Conservation (phyloP, 768 basidiomycete genomes). For the Serendipita sp. region DNA sequence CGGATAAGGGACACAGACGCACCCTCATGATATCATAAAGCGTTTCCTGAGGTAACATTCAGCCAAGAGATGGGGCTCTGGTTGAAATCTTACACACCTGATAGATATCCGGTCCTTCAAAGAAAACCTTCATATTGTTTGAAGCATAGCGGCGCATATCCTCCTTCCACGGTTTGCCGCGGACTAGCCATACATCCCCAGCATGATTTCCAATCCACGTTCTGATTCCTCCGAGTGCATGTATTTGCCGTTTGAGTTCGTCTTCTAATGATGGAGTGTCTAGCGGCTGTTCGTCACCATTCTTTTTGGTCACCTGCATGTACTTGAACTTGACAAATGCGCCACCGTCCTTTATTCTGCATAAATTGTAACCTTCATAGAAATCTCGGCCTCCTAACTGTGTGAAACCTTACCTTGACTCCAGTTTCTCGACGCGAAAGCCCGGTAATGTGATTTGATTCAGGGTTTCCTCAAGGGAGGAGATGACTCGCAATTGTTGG, state of each 20-base stretch:
- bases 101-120: constrained; percentile 76
- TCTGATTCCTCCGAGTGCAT: constrained; percentile 39
- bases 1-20: constrained; percentile 18
- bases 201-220: constrained; percentile 42
- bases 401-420: constrained; percentile 23
- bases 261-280: constrained; percentile 28
- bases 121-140: constrained; percentile 53
- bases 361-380: constrained; percentile 16
- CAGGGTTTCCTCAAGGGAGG: constrained; percentile 32
- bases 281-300: constrained; percentile 26
- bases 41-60: constrained; percentile 26
- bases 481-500: constrained; percentile 43
- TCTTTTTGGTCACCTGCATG: constrained; percentile 15
- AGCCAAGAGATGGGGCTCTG: neutral
- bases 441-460: constrained; percentile 35
- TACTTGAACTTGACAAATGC: constrained; percentile 68
- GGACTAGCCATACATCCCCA: constrained; percentile 54
- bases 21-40: constrained; percentile 69
- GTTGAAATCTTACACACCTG: constrained; percentile 33
- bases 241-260: constrained; percentile 29
- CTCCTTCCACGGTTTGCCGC: constrained; percentile 73
- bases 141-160: constrained; percentile 78
- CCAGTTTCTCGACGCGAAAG: constrained; percentile 46
- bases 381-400: neutral
- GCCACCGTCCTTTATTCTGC: constrained; percentile 63